Evolutionary conservation across 2,329 filamentous ascomycete species (phyloP).

Genomic region (Fusarium armeniacum): DNA sequence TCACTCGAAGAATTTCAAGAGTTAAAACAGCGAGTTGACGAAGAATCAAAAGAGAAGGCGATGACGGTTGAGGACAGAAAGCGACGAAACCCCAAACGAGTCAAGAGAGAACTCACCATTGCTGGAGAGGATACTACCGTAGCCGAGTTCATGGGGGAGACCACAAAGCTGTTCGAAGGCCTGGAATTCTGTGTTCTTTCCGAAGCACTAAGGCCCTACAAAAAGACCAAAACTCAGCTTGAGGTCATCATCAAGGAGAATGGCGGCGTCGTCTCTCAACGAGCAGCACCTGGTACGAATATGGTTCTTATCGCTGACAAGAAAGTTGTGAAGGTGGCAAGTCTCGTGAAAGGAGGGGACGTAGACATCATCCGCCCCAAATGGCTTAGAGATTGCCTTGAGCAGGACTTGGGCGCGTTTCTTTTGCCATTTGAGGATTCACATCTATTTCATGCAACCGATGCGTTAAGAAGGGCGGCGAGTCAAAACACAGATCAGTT

Average conservation of each 20-base stretch:
- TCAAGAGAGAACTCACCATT: slow-evolving; percentile 78
- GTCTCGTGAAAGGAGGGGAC: slow-evolving; percentile 79
- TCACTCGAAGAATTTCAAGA: slow-evolving; percentile 82
- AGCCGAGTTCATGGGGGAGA: slow-evolving; percentile 66
- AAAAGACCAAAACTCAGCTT: slow-evolving; percentile 82
- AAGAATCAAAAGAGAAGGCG: slow-evolving; percentile 78
- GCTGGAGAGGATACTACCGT: slow-evolving; percentile 72
- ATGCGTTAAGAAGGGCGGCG: slow-evolving; percentile 67
- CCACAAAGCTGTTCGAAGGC: slow-evolving; percentile 78
- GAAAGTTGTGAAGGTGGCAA: slow-evolving; percentile 84
- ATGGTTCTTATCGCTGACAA: slow-evolving; percentile 86
- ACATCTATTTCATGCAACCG: slow-evolving; percentile 80
- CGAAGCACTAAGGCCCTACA: slow-evolving; percentile 76
- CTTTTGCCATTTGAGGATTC: slow-evolving; percentile 72
- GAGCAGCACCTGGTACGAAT: slow-evolving; percentile 70
- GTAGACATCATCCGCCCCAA: slow-evolving; percentile 81
- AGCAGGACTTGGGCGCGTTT: slow-evolving; percentile 68
- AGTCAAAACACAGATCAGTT: slow-evolving; percentile 78
- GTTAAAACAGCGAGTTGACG: slow-evolving; percentile 76
- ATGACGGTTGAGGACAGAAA: slow-evolving; percentile 82
- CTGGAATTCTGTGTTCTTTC: slow-evolving; percentile 87
- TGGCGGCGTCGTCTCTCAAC: slow-evolving; percentile 84
- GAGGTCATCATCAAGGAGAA: slow-evolving; percentile 86
- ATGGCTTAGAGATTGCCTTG: slow-evolving; percentile 88
- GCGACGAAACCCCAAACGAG: slow-evolving; percentile 66